These are phyloP conservation scores for Lunularia cruciata DNA, from an alignment of 225 moss, liverwort and hornwort species.

Conservation along the genomic window DNA sequence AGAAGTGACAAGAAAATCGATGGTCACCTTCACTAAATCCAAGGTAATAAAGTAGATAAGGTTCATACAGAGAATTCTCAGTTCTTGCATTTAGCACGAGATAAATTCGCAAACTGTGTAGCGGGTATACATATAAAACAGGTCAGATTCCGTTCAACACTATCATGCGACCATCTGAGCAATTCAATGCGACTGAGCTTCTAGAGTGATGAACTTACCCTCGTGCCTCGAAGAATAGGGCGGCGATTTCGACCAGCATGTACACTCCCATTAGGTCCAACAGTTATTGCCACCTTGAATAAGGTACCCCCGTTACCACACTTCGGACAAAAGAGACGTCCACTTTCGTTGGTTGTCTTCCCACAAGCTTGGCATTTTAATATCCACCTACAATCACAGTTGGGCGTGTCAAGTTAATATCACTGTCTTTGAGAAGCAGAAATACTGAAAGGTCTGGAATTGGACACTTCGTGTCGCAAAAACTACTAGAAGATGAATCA, in stretches of 20 bases:
- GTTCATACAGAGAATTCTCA: no score
- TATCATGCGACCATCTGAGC: no score
- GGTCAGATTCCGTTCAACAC: no score
- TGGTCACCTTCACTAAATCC: background rate
- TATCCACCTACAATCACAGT: constrained; percentile 60
- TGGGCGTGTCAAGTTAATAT: no score
- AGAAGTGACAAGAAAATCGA: background rate
- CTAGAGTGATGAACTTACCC: constrained; percentile 50
- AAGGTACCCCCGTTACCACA: constrained; percentile 99
- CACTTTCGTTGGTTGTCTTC: constrained; percentile 70
- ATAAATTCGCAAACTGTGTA: no score
- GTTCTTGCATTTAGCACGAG: no score
- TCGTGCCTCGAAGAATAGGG: constrained; percentile 84
- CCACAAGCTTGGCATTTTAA: constrained; percentile 95
- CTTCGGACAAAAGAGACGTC: constrained; percentile 93
- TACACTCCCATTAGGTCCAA: constrained; percentile 80
- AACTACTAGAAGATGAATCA: background rate
- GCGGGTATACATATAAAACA: no score
- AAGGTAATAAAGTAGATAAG: no score
- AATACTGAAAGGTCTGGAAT: background rate
- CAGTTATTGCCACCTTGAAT: constrained; percentile 82
- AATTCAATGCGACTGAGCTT: background rate
- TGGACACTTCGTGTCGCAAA: background rate
- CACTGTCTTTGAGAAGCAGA: background rate
- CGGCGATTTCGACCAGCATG: constrained; percentile 79